A percentile compares a stretch with the other conserved stretches of the same genome.
Evolutionary conservation across 805 yeast genomes (phyloP).

Genomic region (Barnettozyma sucrosica): DNA sequence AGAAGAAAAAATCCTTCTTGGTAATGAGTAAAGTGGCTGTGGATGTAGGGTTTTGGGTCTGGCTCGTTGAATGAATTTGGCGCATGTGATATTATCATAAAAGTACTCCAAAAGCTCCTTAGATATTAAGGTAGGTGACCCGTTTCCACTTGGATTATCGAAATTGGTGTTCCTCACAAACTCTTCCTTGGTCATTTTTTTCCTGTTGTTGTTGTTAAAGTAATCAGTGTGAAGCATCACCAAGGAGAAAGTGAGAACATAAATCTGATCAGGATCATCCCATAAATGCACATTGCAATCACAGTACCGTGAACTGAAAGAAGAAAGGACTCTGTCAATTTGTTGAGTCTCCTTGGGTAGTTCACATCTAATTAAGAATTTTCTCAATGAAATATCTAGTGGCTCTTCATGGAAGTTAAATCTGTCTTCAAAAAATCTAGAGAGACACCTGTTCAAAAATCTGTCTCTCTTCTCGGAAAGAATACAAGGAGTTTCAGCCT

Average conservation of each 20-base stretch:
- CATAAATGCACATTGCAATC: conserved; percentile 22
- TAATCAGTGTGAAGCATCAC: conserved; percentile 71
- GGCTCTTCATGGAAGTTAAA: conserved; percentile 53
- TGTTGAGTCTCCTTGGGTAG: conserved; percentile 73
- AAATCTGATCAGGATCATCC: conserved; percentile 46
- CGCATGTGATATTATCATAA: conserved; percentile 59
- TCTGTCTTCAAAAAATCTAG: conserved; percentile 24
- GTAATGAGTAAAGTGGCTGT: conserved; percentile 14
- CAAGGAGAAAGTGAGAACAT: conserved; percentile 57
- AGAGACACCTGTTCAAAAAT: conserved; percentile 26
- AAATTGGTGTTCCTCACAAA: conserved; percentile 44
- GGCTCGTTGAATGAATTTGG: conserved; percentile 48
- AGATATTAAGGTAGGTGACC: conserved; percentile 26
- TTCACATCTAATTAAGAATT: conserved; percentile 49
- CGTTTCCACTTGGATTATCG: conserved; percentile 21
- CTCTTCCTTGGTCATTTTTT: conserved; percentile 60
- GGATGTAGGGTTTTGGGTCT: conserved; percentile 19
- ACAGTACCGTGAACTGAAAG: conserved; percentile 49
- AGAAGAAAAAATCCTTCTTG: conserved; percentile 23
- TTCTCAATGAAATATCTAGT: conserved; percentile 58
- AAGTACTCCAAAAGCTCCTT: conserved; percentile 47
- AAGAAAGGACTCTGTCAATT: conserved; percentile 59
- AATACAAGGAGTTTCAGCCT: conserved; percentile 27
- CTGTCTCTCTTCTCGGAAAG: conserved; percentile 25
- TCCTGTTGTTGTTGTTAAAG: conserved; percentile 60